These are phyloP conservation scores for Diutina ranongensis DNA, from an alignment of 1,139 yeast genomes.

Conservation along the genomic window DNA sequence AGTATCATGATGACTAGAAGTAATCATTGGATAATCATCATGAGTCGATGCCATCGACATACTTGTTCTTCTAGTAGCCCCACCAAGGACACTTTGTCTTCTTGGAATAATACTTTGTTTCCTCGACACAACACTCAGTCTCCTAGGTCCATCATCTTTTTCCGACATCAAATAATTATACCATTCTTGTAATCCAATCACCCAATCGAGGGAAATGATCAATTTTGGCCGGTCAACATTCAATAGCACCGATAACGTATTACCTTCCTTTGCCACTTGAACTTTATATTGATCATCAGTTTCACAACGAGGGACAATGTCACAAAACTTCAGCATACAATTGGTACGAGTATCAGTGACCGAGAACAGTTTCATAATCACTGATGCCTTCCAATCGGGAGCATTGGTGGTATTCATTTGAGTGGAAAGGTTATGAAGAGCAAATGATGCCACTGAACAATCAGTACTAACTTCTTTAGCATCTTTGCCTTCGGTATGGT, in stretches of 20 bases:
- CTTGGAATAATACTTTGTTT: neutral
- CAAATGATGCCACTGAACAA: slow-evolving; percentile 30
- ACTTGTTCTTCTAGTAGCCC: neutral
- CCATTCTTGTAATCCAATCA: slow-evolving; percentile 56
- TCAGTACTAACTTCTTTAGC: slow-evolving; percentile 8
- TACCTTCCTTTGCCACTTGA: slow-evolving; percentile 33
- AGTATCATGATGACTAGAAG: neutral
- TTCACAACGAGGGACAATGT: slow-evolving; percentile 63
- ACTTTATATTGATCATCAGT: slow-evolving; percentile 68
- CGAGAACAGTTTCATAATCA: slow-evolving; percentile 62
- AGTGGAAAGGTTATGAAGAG: slow-evolving; percentile 48
- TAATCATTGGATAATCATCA: neutral
- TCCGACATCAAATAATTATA: neutral
- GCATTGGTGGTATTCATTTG: slow-evolving; percentile 40
- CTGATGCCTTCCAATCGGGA: slow-evolving; percentile 46
- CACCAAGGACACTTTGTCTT: neutral
- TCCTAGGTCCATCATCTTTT: neutral
- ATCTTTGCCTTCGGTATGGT: slow-evolving; percentile 30
- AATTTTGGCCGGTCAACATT: slow-evolving; percentile 74
- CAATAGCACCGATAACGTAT: slow-evolving; percentile 39
- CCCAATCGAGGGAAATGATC: slow-evolving; percentile 75
- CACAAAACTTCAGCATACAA: slow-evolving; percentile 58
- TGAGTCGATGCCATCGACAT: neutral
- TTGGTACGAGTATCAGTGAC: slow-evolving; percentile 61
- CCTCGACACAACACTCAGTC: neutral